Evolutionary conservation across 2,329 filamentous ascomycete species (phyloP), one percentile per base, ranked within the genome.

Genomic region (Cryphonectria naterciae): DNA sequence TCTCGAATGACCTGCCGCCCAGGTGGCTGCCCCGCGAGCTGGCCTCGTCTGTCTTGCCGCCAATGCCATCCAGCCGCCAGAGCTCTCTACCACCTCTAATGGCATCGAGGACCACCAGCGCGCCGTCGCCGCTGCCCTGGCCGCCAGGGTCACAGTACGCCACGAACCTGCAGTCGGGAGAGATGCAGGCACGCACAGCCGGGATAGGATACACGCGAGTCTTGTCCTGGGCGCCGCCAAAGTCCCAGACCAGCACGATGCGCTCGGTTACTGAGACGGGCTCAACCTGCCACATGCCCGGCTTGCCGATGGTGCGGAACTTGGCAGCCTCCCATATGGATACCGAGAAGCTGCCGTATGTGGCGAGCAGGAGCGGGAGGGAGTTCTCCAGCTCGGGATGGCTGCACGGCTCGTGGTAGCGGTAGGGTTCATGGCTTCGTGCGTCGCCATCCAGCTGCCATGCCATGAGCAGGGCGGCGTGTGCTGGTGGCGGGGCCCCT

Each of bases 281-380:
- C 1, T 75, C 75, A 0, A 83, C 77, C 65, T 81, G 81, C 72
- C 76, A 82, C 2, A 77, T 78, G 1, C 77, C 77, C 1, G 75
- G 75, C 2, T 75, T 65, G 3, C 75, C 74, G 10, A 82, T 75
- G 15, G 79, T 78, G 19, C 77, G 78, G 73, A 80, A 82, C 41
- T 74, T 77, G 5, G 81, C 80, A 0, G 81, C 80, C 62, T 82
- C 81, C 81, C 81, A 83, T 37, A 83, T 80, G 10, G 81, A 83
- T 0, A 82, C 79, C 7, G 80, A 79, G 0, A 80, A 76, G 69
- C 78, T 80, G 25, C 81, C 81, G 70, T 82, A 82, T 0, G 81
- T 79, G 2, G 76, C 76, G 1, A 83, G 76, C 25, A 79, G 77
- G 15, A 75, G 78, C 1, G 81, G 81, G 1, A 83, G 76, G 3